Percentiles rank a stretch among this genome's conserved stretches.
phyloP scores from a whole-genome alignment of 805 yeast species.

The Clavispora vitiphila region DNA sequence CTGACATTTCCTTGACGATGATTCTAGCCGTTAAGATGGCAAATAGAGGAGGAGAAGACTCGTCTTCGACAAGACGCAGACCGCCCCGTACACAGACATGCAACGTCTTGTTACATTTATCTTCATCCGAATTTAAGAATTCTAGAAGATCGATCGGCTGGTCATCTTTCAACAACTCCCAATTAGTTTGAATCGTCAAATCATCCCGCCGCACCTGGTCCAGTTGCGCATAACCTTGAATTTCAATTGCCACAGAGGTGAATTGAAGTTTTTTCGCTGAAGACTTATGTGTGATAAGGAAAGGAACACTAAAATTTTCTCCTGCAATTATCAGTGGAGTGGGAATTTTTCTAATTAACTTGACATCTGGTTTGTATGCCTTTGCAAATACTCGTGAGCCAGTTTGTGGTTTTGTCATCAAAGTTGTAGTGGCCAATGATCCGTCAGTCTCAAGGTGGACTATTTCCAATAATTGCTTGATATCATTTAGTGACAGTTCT shows the following conservation, averaged over 20 bases:
- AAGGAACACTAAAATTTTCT: constrained; percentile 22
- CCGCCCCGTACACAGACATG: constrained; percentile 20
- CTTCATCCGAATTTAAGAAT: constrained; percentile 7
- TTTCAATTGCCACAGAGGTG: constrained; percentile 17
- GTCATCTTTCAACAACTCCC: constrained; percentile 38
- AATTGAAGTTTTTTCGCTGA: constrained; percentile 14
- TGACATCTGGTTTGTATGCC: constrained; percentile 24
- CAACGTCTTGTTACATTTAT: constrained; percentile 10
- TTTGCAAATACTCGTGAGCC: constrained; percentile 5
- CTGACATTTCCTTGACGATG: constrained; percentile 17
- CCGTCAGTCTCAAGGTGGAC: not conserved
- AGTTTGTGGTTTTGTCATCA: constrained; percentile 7
- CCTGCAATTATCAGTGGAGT: constrained; percentile 21
- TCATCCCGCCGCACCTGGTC: constrained; percentile 13
- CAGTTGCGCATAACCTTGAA: constrained; percentile 16
- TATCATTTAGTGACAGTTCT: not conserved
- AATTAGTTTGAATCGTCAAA: constrained; percentile 20
- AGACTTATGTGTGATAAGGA: constrained; percentile 16
- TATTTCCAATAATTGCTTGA: not conserved
- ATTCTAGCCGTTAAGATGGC: constrained; percentile 21
- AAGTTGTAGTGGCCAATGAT: not conserved
- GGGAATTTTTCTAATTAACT: constrained; percentile 7
- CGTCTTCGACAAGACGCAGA: constrained; percentile 13
- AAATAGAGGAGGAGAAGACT: constrained; percentile 6
- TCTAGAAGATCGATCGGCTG: constrained; percentile 25